phyloP scores from a whole-genome alignment of 2,329 filamentous ascomycete species.

The Colletotrichum sp. region DNA sequence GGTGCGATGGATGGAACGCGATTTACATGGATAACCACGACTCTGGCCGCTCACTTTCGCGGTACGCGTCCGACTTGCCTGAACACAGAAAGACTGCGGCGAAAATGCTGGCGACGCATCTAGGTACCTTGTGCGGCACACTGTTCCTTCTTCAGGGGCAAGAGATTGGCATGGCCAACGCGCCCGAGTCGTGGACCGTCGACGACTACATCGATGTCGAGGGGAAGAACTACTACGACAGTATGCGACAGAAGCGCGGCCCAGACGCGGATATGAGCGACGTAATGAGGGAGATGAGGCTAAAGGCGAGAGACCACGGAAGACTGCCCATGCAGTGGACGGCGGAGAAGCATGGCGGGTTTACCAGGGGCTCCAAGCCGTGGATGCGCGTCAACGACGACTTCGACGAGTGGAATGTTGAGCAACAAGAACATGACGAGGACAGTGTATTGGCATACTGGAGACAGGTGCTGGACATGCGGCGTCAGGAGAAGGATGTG shows the following conservation, averaged over 20 bases:
- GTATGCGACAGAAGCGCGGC: conserved; percentile 22
- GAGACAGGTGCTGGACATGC: conserved; percentile 18
- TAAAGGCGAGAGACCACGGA: conserved; percentile 31
- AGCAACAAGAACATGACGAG: not conserved
- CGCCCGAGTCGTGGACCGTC: conserved; percentile 44
- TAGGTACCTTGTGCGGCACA: conserved; percentile 46
- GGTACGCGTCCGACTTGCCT: conserved; percentile 47
- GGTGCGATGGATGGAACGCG: conserved; percentile 50
- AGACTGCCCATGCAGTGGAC: conserved; percentile 53
- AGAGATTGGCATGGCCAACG: conserved; percentile 57
- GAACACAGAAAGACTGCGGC: conserved; percentile 41
- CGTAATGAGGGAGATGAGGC: conserved; percentile 44
- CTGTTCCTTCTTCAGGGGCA: conserved; percentile 56
- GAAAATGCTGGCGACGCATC: conserved; percentile 51
- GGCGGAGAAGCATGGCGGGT: conserved; percentile 50
- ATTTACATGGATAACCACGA: conserved; percentile 63
- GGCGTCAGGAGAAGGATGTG: conserved; percentile 22
- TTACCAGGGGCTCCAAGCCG: conserved; percentile 16
- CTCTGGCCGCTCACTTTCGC: conserved; percentile 53
- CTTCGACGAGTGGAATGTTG: conserved; percentile 24
- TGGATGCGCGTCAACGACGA: conserved; percentile 34
- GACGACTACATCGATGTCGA: conserved; percentile 50
- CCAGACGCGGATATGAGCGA: conserved; percentile 32
- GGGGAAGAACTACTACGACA: conserved; percentile 42
- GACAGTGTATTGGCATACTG: conserved; percentile 25